These are phyloP conservation scores for Lasiodiplodia gonubiensis DNA, from an alignment of 2,329 filamentous ascomycete species.

Conservation along the genomic window DNA sequence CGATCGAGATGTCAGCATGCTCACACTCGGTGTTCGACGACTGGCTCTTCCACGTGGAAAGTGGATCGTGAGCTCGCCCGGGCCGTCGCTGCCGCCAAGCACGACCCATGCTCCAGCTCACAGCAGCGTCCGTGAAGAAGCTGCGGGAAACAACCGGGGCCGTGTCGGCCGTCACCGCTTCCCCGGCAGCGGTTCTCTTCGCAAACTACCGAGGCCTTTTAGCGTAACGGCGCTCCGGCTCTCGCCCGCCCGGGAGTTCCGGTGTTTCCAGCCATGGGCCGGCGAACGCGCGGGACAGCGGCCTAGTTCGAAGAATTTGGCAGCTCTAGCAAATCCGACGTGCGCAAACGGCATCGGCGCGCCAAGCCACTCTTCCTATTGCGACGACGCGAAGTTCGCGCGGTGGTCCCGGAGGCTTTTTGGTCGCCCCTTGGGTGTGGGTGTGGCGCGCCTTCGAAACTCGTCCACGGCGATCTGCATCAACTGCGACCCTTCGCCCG, in stretches of 20 bases:
- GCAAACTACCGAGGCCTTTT: not conserved
- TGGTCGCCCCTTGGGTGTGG: constrained; percentile 10
- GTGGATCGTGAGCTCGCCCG: constrained; percentile 1
- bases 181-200: not conserved
- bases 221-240: not conserved
- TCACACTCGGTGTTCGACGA: not conserved
- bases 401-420: not conserved
- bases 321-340: constrained; percentile 3
- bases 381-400: not conserved
- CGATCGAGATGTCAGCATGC: not conserved
- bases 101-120: not conserved
- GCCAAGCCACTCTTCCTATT: constrained; percentile 7
- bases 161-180: not conserved
- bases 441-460: constrained; percentile 10
- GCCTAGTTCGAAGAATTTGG: not conserved
- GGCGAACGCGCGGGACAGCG: not conserved
- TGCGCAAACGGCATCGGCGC: not conserved
- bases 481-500: not conserved
- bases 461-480: constrained; percentile 5
- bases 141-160: not conserved
- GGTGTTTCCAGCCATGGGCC: not conserved
- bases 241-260: not conserved
- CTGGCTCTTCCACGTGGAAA: constrained; percentile 8
- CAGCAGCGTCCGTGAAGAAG: not conserved
- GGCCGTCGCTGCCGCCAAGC: not conserved